These are phyloP conservation scores for Vigna unguiculata DNA, from an alignment of 306 rosid species.

Conservation along the genomic window DNA sequence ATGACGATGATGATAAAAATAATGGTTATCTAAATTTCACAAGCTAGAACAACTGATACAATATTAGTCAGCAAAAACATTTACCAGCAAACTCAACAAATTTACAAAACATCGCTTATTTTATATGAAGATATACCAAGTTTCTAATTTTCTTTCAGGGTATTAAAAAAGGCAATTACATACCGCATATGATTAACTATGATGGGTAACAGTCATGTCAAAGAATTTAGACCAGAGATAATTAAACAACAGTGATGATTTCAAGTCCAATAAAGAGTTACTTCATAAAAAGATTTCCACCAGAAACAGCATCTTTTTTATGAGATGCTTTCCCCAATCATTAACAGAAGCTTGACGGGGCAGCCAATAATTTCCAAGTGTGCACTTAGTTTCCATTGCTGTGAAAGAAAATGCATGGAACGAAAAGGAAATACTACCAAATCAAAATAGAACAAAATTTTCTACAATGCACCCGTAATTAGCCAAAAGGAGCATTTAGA, in stretches of 20 bases:
- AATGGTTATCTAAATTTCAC: not conserved
- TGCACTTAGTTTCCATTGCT: not conserved
- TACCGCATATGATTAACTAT: not conserved
- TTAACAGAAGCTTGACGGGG: not conserved
- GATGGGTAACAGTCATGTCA: not conserved
- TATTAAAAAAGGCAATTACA: not conserved
- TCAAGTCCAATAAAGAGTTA: no score
- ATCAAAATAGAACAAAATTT: not conserved
- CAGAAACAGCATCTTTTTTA: not conserved
- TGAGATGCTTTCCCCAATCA: not conserved
- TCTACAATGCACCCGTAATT: not conserved
- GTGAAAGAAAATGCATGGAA: not conserved
- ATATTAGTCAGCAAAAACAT: not conserved
- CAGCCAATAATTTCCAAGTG: not conserved
- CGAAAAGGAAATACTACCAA: not conserved
- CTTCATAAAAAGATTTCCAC: not conserved
- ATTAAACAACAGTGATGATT: not conserved
- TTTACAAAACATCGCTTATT: slow-evolving; percentile 7
- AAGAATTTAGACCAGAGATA: not conserved
- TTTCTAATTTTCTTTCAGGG: not conserved
- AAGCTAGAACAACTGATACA: not conserved
- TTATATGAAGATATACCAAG: not conserved
- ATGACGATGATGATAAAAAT: not conserved
- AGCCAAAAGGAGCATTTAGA: not conserved
- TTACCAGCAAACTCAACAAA: slow-evolving; percentile 23